Evolutionary conservation across 164 flowering plant genomes (phyloP).

Genomic region (Vitis riparia): DNA sequence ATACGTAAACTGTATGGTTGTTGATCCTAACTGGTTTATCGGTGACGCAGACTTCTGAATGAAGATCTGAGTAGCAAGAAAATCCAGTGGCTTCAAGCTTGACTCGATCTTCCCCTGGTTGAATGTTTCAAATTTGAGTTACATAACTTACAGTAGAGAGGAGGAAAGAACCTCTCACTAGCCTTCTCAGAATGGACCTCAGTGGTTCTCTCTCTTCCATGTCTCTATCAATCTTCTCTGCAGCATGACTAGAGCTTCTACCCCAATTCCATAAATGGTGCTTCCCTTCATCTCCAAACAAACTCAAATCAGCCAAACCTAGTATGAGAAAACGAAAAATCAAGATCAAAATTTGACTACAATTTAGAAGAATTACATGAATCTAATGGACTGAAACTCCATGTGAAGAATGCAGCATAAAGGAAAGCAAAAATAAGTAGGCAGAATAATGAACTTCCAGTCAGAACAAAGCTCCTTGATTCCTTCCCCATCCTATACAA

Average conservation of each 20-base stretch:
- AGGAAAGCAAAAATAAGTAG: constrained; percentile 13
- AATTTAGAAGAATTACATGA: constrained; percentile 17
- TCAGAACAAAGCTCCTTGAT: too few relatives aligned
- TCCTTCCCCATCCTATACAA: too few relatives aligned
- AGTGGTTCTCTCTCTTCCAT: constrained; percentile 8
- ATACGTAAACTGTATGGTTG: constrained; percentile 24
- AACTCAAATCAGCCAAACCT: not conserved
- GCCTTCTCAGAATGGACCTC: constrained; percentile 14
- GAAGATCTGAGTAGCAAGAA: constrained; percentile 22
- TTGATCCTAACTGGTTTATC: constrained; percentile 27
- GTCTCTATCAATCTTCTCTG: not conserved
- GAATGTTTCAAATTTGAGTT: not conserved
- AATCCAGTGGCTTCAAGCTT: constrained; percentile 33
- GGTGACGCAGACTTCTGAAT: constrained; percentile 28
- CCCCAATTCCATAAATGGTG: constrained; percentile 10
- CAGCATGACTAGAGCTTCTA: not conserved
- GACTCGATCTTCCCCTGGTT: constrained; percentile 28
- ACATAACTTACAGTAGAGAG: not conserved
- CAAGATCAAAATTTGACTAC: not conserved
- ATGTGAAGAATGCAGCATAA: constrained; percentile 13
- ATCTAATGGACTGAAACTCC: constrained; percentile 7
- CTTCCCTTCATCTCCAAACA: constrained; percentile 22
- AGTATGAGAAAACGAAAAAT: not conserved
- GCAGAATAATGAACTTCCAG: too few relatives aligned
- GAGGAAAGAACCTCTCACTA: constrained; percentile 22